phyloP scores from a whole-genome alignment of 2,329 filamentous ascomycete genomes.

The Ilyonectria destructans region DNA sequence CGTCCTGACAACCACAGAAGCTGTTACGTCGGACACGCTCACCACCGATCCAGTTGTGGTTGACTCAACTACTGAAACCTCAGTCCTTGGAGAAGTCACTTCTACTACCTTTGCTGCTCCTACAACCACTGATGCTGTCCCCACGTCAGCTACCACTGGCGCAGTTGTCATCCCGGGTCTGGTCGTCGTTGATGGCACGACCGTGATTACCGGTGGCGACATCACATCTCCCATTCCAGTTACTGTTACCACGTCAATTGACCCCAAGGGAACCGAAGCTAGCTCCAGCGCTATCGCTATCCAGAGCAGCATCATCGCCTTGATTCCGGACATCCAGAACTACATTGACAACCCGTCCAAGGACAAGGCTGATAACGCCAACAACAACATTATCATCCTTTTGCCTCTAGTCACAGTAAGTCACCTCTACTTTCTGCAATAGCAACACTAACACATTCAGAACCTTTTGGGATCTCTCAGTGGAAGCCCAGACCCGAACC shows the following conservation, averaged over 20 bases:
- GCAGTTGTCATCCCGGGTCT: not conserved
- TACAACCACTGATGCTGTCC: not conserved
- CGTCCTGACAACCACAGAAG: not conserved
- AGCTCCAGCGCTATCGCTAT: not conserved
- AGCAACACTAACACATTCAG: not conserved
- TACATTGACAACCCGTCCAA: slow-evolving; percentile 7
- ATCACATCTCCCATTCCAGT: slow-evolving; percentile 2
- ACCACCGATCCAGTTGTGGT: not conserved
- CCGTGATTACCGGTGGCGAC: not conserved
- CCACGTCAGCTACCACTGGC: not conserved
- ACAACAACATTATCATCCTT: not conserved
- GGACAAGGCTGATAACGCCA: slow-evolving; percentile 2
- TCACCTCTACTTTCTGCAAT: not conserved
- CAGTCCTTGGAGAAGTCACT: not conserved
- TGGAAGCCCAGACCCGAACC: slow-evolving; percentile 1
- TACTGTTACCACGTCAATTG: slow-evolving; percentile 1
- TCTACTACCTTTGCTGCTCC: not conserved
- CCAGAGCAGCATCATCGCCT: not conserved
- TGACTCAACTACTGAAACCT: not conserved
- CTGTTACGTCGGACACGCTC: not conserved
- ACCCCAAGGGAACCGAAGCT: slow-evolving; percentile 3
- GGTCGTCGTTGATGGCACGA: not conserved
- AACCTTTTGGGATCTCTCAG: not conserved
- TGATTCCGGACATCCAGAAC: not conserved
- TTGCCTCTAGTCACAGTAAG: not conserved